Percentiles rank a stretch among this genome's conserved stretches.
These are phyloP conservation scores for Didymellaceae sp. DNA, from an alignment of 2,329 filamentous ascomycete genomes.

Conservation along the genomic window DNA sequence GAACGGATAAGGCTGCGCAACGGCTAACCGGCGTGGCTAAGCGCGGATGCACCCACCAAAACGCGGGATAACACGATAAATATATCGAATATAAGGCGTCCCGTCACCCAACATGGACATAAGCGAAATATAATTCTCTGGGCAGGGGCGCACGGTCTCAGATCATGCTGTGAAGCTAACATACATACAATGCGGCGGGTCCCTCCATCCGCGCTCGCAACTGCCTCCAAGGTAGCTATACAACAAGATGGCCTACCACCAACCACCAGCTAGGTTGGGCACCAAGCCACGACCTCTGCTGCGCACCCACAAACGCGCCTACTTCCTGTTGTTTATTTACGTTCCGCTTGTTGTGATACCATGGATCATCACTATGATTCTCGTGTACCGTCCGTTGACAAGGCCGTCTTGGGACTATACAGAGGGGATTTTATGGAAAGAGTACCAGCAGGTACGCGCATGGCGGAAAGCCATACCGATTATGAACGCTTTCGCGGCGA, in stretches of 20 bases:
- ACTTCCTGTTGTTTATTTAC: slow-evolving; percentile 54
- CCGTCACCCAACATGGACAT: not conserved
- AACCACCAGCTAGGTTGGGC: not conserved
- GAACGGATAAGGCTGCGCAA: not conserved
- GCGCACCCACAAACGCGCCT: not conserved
- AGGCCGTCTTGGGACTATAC: slow-evolving; percentile 4
- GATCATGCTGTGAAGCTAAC: not conserved
- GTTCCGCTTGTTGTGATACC: slow-evolving; percentile 10
- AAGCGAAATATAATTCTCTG: not conserved
- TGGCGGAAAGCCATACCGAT: slow-evolving; percentile 14
- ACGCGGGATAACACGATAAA: not conserved
- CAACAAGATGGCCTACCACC: not conserved
- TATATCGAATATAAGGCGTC: slow-evolving; percentile 5
- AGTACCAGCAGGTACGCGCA: slow-evolving; percentile 7
- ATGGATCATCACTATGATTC: slow-evolving; percentile 11
- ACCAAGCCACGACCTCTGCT: not conserved
- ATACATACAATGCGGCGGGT: not conserved
- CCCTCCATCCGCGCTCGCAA: not conserved
- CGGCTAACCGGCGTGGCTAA: slow-evolving; percentile 5
- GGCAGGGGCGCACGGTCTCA: not conserved
- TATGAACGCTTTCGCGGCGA: slow-evolving; percentile 14
- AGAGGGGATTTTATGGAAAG: slow-evolving; percentile 1
- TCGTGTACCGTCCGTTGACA: slow-evolving; percentile 6
- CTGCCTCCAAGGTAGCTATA: not conserved
- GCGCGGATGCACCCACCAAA: slow-evolving; percentile 1